A percentile compares a stretch with the other conserved stretches of the same genome.
These are phyloP conservation scores for Coprinopsis marcescibilis DNA, from an alignment of 768 basidiomycete species.

Conservation along the genomic window DNA sequence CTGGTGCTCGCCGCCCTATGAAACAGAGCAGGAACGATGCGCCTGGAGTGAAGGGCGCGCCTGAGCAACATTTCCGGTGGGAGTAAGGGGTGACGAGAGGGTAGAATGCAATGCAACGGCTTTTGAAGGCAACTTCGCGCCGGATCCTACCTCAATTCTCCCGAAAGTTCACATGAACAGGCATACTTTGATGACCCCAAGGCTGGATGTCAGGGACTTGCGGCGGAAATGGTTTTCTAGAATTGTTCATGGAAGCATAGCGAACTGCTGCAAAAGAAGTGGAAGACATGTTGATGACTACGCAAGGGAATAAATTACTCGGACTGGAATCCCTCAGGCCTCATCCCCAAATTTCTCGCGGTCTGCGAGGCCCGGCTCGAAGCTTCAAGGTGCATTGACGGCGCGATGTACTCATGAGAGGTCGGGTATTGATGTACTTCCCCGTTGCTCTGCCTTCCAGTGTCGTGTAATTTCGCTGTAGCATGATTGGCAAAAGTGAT, in stretches of 20 bases:
- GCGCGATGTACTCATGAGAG: slow-evolving; percentile 34
- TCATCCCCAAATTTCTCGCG: neutral
- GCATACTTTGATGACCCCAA: neutral
- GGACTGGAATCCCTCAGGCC: neutral
- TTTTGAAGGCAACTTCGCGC: neutral
- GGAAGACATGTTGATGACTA: neutral
- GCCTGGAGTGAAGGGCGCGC: slow-evolving; percentile 11
- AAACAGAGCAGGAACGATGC: slow-evolving; percentile 1
- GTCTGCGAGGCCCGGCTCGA: no score
- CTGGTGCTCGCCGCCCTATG: slow-evolving; percentile 36
- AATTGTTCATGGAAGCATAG: neutral
- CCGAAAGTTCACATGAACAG: slow-evolving; percentile 6
- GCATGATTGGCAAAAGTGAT: slow-evolving; percentile 81
- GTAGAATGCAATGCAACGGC: neutral
- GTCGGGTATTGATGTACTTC: slow-evolving; percentile 29
- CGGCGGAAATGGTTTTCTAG: neutral
- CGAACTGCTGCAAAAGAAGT: neutral
- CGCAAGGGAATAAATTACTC: slow-evolving; percentile 3
- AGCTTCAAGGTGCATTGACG: no score
- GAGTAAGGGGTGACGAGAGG: slow-evolving; percentile 10
- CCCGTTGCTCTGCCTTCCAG: slow-evolving; percentile 49
- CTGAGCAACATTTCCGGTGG: slow-evolving; percentile 12
- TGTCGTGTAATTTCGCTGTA: slow-evolving; percentile 62
- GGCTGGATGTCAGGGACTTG: neutral
- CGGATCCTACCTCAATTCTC: slow-evolving; percentile 4